A percentile compares a stretch with the other conserved stretches of the same genome.
These are phyloP conservation scores for Geranium incanum DNA, from an alignment of 441 rosid genomes.

Conservation along the genomic window DNA sequence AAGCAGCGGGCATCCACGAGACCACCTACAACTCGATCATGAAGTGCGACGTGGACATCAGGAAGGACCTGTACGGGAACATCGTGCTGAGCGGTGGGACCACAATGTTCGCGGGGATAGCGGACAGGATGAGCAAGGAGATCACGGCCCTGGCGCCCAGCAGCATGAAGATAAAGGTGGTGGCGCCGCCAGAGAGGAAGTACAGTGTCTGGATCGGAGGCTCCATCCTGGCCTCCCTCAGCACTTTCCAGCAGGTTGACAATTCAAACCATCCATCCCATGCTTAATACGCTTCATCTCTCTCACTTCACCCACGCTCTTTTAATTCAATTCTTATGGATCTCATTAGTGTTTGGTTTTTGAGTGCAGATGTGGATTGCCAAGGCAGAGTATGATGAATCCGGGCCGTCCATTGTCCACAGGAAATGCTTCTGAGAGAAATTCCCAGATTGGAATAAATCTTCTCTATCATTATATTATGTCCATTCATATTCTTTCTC, in stretches of 20 bases:
- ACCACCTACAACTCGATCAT: constrained; percentile 62
- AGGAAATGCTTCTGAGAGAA: constrained; percentile 50
- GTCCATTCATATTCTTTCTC: too few relatives aligned
- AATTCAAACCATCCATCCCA: too few relatives aligned
- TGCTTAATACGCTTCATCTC: too few relatives aligned
- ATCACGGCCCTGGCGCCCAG: constrained; percentile 51
- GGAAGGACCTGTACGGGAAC: constrained; percentile 49
- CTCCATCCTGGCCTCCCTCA: constrained; percentile 47
- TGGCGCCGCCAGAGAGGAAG: constrained; percentile 54
- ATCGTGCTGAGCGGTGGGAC: constrained; percentile 57
- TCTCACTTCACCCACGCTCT: too few relatives aligned
- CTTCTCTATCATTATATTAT: constrained; percentile 38
- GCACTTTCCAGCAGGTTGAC: constrained; percentile 48
- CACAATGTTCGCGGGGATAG: constrained; percentile 58
- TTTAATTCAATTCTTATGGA: too few relatives aligned
- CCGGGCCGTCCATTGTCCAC: constrained; percentile 80
- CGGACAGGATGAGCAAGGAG: constrained; percentile 61
- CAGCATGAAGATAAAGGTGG: constrained; percentile 55
- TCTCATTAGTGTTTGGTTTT: not conserved
- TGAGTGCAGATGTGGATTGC: constrained; percentile 76
- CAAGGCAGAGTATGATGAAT: constrained; percentile 79
- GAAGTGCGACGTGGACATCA: constrained; percentile 66
- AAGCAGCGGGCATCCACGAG: constrained; percentile 59
- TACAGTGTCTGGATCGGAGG: constrained; percentile 69
- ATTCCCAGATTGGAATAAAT: constrained; percentile 57